Evolutionary conservation across 1,284 basidiomycete genomes (phyloP), one percentile per base, ranked within the genome.

Genomic region (Ceratobasidium sp.): DNA sequence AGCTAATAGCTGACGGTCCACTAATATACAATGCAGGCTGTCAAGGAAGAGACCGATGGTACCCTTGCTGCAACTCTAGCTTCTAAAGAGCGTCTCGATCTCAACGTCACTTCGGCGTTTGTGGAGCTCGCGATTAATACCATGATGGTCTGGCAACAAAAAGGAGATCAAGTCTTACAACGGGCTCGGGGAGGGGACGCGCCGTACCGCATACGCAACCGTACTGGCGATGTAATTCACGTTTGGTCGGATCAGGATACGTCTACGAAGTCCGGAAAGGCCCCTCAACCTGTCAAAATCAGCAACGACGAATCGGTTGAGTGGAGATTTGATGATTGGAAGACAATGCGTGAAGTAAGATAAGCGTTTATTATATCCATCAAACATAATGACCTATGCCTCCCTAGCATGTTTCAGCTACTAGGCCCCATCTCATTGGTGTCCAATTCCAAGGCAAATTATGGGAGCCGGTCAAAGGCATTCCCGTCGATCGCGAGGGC

Each of bases 291-390:
- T 68, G 85, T 89, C 60, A 91, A 90, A 83, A 87, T 94, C 76
- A 85, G 89, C 41, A 91, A 97, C 80, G 93, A 94, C 60, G 89
- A 94, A 80, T 91, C 90, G 1, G 87, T 95, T 18, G 97, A 99
- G 69, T 99, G 98, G 98, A 89, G 96, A 77, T 99, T 99, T 82
- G 96, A 99, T 83, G 97, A 99, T 82, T 97, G 96, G 93, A 94
- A 94, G 84, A 92, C 93, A 8, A 93, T 96, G 86, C 92, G 98
- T 83, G 98, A 99, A 87, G 96, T 95, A 82, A 80, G 87, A 80
- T 12, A 48, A 38, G 54, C 38, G 54, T 73, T 27, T 55, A 48
- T 35, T 69, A 33, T 48, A 62, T 46, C 20, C 30, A 6, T 41
- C 62, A 46, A 57, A 20, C 23, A 66, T 67, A 78, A 14, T 41